These are phyloP conservation scores for Rhizoctonia solani DNA, from an alignment of 1,284 basidiomycete species.

Conservation along the genomic window DNA sequence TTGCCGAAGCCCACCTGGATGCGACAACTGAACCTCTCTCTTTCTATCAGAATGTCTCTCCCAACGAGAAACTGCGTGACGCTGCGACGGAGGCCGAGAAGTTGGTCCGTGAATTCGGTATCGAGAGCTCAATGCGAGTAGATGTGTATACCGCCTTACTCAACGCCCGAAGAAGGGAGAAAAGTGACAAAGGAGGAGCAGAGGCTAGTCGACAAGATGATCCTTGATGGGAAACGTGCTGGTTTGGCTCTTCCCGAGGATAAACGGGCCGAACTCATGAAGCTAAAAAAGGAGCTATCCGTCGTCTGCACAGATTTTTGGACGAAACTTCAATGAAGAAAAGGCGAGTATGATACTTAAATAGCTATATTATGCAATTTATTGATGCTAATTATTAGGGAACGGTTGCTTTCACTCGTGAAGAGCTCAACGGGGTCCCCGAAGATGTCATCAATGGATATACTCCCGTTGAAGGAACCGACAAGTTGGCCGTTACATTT, in stretches of 20 bases:
- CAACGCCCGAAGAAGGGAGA: conserved; percentile 68
- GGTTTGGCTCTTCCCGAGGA: conserved; percentile 72
- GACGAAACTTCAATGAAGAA: conserved; percentile 88
- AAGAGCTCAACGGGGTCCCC: conserved; percentile 79
- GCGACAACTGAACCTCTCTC: conserved; percentile 59
- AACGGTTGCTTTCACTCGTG: conserved; percentile 62
- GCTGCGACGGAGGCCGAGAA: conserved; percentile 73
- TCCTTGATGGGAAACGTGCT: conserved; percentile 74
- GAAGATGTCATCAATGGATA: conserved; percentile 76
- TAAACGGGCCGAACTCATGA: conserved; percentile 60
- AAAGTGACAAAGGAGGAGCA: conserved; percentile 66
- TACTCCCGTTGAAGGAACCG: conserved; percentile 51
- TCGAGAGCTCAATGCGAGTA: conserved; percentile 73
- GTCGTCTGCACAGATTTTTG: conserved; percentile 73
- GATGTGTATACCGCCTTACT: conserved; percentile 75
- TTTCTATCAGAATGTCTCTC: conserved; percentile 81
- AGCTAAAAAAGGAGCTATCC: conserved; percentile 58
- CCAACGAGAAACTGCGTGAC: conserved; percentile 70
- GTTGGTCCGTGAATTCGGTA: conserved; percentile 65
- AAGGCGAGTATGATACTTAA: conserved; percentile 53
- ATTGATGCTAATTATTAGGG: conserved; percentile 51
- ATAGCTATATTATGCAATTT: background rate
- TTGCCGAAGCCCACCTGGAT: conserved; percentile 61
- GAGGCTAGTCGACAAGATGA: conserved; percentile 74
- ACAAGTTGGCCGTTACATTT: conserved; percentile 55